Evolutionary conservation across 2,329 filamentous ascomycete species (phyloP), one percentile per base, ranked within the genome.

Genomic region (Diaporthe nobilis): DNA sequence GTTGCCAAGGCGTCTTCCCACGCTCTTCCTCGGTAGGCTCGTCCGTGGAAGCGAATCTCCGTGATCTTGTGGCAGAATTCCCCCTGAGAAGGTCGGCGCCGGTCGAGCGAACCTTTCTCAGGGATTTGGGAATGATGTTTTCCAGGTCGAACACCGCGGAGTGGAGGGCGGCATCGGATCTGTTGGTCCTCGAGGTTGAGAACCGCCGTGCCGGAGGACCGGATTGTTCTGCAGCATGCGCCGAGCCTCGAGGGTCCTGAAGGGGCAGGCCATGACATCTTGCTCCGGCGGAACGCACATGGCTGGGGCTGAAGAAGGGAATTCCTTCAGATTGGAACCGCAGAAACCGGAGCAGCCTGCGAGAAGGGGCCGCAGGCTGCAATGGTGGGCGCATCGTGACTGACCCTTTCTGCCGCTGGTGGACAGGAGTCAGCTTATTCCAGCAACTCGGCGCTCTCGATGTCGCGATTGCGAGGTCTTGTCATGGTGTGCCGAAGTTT

Each of bases 311-410:
- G 82, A 89, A 88, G 80, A 90, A 89, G 77, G 85, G 86, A 61
- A 90, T 81, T 73, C 87, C 87, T 79, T 94, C 89, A 78, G 93
- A 91, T 83, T 96, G 94, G 72, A 88, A 90, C 79, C 91, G 92
- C 78, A 97, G 88, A 83, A 94, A 96, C 79, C 92, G 92, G 77
- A 97, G 87, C 28, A 96, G 89, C 75, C 83, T 86, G 78, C 84
- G 84, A 71, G 90, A 91, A 37, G 90, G 90, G 71, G 87, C 89
- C 67, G 86, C 85, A 55, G 82, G 79, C 77, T 83, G 85, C 80
- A 87, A 79, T 78, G 83, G 81, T 76, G 85, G 83, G 78, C 85
- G 85, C 87, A 90, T 90, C 77, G 81, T 84, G 51, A 57, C 58
- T 44, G 57, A 3, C 15, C 13, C 51, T 71, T 49, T 60, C 37